A percentile compares a stretch with the other conserved stretches of the same genome.
These are phyloP conservation scores for Tritrichomonas foetus DNA, from an alignment of 208 protist genomes.

Conservation along the genomic window DNA sequence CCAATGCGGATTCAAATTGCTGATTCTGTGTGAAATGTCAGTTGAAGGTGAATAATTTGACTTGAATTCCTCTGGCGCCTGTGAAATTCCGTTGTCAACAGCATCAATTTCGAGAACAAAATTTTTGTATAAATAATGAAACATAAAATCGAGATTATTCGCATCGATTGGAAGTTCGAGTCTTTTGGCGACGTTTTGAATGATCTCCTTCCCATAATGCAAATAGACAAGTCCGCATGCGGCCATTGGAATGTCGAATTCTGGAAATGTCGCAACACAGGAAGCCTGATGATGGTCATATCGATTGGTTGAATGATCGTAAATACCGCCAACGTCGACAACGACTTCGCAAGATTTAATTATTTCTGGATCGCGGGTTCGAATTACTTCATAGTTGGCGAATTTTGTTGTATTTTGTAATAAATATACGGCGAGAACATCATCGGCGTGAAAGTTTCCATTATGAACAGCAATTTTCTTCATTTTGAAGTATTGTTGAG, in stretches of 20 bases:
- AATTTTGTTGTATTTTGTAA: neutral
- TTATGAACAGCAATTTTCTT: neutral
- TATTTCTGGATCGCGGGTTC: neutral
- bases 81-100: neutral
- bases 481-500: too few species aligned
- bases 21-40: neutral
- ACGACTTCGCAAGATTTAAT: neutral
- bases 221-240: neutral
- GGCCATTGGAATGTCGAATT: neutral
- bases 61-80: neutral
- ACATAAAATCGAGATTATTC: neutral
- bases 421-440: neutral
- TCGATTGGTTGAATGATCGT: neutral
- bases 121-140: neutral
- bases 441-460: neutral
- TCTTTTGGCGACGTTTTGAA: neutral
- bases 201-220: neutral
- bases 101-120: slow-evolving; percentile 40
- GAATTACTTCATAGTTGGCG: neutral
- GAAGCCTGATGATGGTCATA: neutral
- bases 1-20: neutral
- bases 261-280: neutral
- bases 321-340: neutral
- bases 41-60: neutral
- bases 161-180: neutral